Evolutionary conservation across 345 rosid species (phyloP), one percentile per base, ranked within the genome.

Genomic region (Euphorbia lathyris): DNA sequence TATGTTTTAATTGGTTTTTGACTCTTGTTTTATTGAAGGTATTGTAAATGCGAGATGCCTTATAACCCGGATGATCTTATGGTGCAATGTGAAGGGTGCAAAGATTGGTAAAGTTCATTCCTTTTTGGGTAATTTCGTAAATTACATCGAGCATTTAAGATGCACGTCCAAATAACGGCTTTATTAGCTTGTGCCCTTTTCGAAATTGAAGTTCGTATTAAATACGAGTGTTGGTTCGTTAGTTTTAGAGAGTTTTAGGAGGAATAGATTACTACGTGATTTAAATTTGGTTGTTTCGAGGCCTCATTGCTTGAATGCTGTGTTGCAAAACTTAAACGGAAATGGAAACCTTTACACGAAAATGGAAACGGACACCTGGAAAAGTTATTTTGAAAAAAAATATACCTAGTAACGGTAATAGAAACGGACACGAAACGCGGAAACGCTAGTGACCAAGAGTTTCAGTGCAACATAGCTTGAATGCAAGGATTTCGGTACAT

Each of bases 31-130:
- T 58, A 56, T 79, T 73, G 75, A 79, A 93, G 98, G 82, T 93
- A 89, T 72, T 93, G 98, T 85, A 89, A 82, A 76, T 93, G 98
- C 70, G 92, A 89, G 84, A 89, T 90, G 97, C 98, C 98, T 0
- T 87, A 93, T 81, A 90, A 93, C 74, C 97, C 97, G 5, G 98
- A 90, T 81, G 88, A 85, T 72, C 89, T 93, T 29, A 90, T 90
- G 97, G 98, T 90, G 73, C 96, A 89, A 55, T 93, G 98, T 36
- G 97, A 90, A 71, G 90, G 89, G 8, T 93, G 98, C 87, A 93
- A 83, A 72, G 97, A 90, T 85, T 93, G 98, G 95, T 93, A 93
- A 60, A 76, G 57, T 27, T 67, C 13, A 53, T 60, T 38, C n/a
- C 38, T 13, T 63, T 59, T 48, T 23, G 14, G 23, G 4, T 26